These are phyloP conservation scores for Prunus kanzakura DNA, from an alignment of 306 rosid genomes.

Conservation along the genomic window DNA sequence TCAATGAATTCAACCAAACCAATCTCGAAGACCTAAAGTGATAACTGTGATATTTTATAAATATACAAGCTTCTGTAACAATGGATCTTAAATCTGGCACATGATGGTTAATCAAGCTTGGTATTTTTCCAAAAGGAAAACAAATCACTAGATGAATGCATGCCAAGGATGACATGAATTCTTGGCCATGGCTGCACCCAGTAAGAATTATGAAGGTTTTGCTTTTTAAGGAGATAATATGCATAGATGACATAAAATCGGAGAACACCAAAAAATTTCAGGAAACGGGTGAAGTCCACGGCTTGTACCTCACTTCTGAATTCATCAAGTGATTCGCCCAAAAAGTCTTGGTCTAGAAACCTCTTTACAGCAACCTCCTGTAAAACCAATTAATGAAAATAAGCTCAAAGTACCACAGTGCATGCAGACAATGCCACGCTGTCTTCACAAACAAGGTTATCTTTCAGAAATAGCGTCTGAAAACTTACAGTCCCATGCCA, in stretches of 20 bases:
- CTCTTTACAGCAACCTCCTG: conserved; percentile 97
- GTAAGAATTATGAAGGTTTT: no score
- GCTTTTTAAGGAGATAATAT: neutral
- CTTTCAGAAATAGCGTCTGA: conserved; percentile 24
- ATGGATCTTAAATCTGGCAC: neutral
- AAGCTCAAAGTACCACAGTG: conserved; percentile 4
- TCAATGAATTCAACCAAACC: neutral
- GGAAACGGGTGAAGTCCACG: neutral
- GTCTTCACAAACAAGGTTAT: conserved; percentile 8
- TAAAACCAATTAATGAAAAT: conserved; percentile 24
- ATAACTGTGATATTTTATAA: neutral
- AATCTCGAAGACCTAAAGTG: neutral
- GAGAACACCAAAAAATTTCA: neutral
- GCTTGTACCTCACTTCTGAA: conserved; percentile 82
- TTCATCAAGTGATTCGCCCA: conserved; percentile 90
- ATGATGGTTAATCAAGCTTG: neutral
- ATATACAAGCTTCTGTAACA: neutral
- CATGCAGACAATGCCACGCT: neutral
- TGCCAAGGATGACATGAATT: neutral
- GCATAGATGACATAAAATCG: neutral
- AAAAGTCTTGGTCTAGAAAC: conserved; percentile 83
- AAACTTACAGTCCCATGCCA: conserved; percentile 97
- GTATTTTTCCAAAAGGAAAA: neutral
- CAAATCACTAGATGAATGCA: neutral
- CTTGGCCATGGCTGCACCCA: no score